Evolutionary conservation across 2,329 filamentous ascomycete genomes (phyloP).

Genomic region (Neocatenulostroma microsporum): DNA sequence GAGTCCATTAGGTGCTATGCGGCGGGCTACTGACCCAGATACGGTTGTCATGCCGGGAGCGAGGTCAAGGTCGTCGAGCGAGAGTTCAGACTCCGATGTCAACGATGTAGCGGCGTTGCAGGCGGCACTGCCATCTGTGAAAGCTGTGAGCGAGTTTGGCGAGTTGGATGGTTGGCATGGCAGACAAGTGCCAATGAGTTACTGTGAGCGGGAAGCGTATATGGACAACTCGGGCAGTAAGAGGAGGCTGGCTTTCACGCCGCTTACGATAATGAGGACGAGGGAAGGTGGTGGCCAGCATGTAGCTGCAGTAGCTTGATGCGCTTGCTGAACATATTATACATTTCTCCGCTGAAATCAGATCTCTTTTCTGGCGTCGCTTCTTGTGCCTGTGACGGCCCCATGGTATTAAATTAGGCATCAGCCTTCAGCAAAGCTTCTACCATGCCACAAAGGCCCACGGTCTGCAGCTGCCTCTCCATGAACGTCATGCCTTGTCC

Average conservation of each 20-base stretch:
- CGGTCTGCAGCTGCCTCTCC: too few species aligned
- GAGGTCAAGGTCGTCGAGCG: neutral
- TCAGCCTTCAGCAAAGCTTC: too few species aligned
- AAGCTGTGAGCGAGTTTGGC: conserved; percentile 1
- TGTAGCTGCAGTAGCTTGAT: conserved; percentile 1
- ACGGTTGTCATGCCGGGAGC: neutral
- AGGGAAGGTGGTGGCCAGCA: conserved; percentile 5
- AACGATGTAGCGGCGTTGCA: conserved; percentile 14
- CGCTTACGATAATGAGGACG: conserved; percentile 2
- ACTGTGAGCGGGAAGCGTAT: conserved; percentile 1
- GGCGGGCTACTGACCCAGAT: conserved; percentile 7
- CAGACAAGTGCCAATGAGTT: conserved; percentile 3
- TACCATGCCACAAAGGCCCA: too few species aligned
- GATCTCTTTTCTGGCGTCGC: too few species aligned
- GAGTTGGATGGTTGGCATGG: neutral
- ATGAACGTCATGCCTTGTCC: too few species aligned
- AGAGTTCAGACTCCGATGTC: conserved; percentile 8
- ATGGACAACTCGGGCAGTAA: conserved; percentile 1
- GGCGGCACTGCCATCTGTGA: conserved; percentile 8
- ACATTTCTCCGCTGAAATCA: too few species aligned
- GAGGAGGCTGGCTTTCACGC: conserved; percentile 6
- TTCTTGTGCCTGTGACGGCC: too few species aligned
- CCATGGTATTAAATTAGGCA: too few species aligned
- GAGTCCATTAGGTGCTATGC: conserved; percentile 13
- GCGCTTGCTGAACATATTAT: too few species aligned